Evolutionary conservation across 2,329 filamentous ascomycete genomes (phyloP).

Genomic region (Paracoccidioides brasiliensis): DNA sequence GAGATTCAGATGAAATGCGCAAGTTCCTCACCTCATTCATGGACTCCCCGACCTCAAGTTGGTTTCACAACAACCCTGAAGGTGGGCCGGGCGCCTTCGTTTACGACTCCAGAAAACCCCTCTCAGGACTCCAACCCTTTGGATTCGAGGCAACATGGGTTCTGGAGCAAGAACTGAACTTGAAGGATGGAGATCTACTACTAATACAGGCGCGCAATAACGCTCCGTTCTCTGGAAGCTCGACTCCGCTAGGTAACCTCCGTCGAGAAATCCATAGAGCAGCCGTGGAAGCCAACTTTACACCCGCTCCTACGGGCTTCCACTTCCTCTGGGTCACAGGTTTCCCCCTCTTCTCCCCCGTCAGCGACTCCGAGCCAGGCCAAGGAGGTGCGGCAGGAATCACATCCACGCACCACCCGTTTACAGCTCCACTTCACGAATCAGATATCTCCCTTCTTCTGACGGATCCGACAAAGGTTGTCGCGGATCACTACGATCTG

Average conservation of each 20-base stretch:
- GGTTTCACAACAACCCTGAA: slow-evolving; percentile 54
- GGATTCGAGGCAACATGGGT: slow-evolving; percentile 57
- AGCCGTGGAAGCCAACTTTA: slow-evolving; percentile 50
- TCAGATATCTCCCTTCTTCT: slow-evolving; percentile 63
- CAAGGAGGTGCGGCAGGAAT: slow-evolving; percentile 74
- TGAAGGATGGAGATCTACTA: slow-evolving; percentile 63
- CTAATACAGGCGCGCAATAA: slow-evolving; percentile 66
- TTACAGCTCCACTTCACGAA: slow-evolving; percentile 68
- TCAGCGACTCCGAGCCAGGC: slow-evolving; percentile 52
- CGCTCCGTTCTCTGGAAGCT: slow-evolving; percentile 55
- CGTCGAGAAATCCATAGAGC: slow-evolving; percentile 56
- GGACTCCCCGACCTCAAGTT: slow-evolving; percentile 45
- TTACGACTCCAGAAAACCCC: slow-evolving; percentile 58
- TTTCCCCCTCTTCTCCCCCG: slow-evolving; percentile 83
- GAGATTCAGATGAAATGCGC: slow-evolving; percentile 41
- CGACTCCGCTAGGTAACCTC: slow-evolving; percentile 57
- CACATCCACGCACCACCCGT: slow-evolving; percentile 84
- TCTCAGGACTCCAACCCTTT: slow-evolving; percentile 63
- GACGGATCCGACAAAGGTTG: slow-evolving; percentile 56
- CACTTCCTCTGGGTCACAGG: slow-evolving; percentile 74
- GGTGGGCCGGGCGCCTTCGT: slow-evolving; percentile 73
- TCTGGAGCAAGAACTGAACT: slow-evolving; percentile 39
- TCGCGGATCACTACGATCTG: slow-evolving; percentile 86
- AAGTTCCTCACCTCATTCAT: slow-evolving; percentile 59
- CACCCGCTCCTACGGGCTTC: slow-evolving; percentile 41